Conservation (phyloP, 208 protist genomes). For the Trypanosoma mega region DNA sequence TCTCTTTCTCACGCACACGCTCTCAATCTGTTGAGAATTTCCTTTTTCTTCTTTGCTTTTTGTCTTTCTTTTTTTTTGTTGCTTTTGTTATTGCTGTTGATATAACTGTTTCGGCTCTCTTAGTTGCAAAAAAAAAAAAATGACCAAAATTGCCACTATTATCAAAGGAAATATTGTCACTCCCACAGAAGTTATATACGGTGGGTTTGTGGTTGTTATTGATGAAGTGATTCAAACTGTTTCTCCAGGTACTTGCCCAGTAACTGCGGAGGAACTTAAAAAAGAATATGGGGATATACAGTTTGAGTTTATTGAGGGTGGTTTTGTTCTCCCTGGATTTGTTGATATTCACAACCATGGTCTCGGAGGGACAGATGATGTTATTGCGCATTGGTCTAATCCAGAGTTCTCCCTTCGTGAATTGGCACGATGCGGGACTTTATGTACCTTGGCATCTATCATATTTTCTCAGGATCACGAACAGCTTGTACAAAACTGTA, state of each 20-base stretch:
- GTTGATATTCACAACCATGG: conserved; percentile 84
- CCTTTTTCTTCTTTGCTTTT: conserved; percentile 16
- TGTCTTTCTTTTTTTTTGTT: conserved; percentile 27
- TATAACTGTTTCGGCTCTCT: too few species aligned
- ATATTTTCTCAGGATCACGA: conserved; percentile 68
- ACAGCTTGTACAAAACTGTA: conserved; percentile 39
- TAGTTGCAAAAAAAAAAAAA: too few species aligned
- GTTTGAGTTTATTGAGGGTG: conserved; percentile 23
- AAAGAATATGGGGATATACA: conserved; percentile 9
- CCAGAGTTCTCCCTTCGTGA: conserved; percentile 61
- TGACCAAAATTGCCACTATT: conserved; percentile 11
- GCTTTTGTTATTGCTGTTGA: conserved; percentile 17
- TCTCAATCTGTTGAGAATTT: neutral
- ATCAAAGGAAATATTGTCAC: conserved; percentile 31
- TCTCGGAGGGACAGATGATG: conserved; percentile 54
- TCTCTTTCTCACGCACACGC: neutral
- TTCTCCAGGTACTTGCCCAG: conserved; percentile 20
- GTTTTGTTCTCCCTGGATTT: conserved; percentile 66
- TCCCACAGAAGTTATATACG: conserved; percentile 49
- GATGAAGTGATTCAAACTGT: conserved; percentile 39
- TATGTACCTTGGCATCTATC: conserved; percentile 60
- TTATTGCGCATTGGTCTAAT: conserved; percentile 69
- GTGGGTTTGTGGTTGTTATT: conserved; percentile 48
- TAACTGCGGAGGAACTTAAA: conserved; percentile 18
- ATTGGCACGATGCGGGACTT: conserved; percentile 67